Evolutionary conservation across 1,139 yeast genomes (phyloP).

Genomic region (Arxiozyma heterogenica): DNA sequence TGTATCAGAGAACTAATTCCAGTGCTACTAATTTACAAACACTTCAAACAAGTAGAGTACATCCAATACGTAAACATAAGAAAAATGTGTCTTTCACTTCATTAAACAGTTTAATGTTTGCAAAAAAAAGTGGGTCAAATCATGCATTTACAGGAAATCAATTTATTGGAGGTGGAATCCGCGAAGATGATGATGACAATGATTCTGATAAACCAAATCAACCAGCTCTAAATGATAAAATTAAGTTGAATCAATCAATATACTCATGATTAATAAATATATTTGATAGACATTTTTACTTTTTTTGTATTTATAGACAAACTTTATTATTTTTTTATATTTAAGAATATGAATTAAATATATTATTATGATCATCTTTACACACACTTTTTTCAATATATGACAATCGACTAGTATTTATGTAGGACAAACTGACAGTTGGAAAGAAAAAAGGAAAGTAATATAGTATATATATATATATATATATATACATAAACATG

Average conservation of each 20-base stretch:
- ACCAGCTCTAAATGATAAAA: conserved; percentile 9
- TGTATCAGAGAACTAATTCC: conserved; percentile 3
- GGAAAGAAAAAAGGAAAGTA: no score
- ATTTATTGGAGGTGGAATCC: conserved; percentile 23
- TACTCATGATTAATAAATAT: conserved; percentile 13
- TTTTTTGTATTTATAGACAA: no score
- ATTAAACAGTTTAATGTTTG: conserved; percentile 30
- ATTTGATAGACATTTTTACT: neutral
- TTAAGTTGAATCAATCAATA: conserved; percentile 25
- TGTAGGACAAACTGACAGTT: no score
- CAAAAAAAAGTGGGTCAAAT: conserved; percentile 21
- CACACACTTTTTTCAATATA: no score
- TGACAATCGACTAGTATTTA: no score
- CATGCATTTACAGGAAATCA: conserved; percentile 9
- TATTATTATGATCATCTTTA: neutral
- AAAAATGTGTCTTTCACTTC: conserved; percentile 31
- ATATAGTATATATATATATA: no score
- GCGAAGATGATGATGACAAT: conserved; percentile 23
- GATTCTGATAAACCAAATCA: conserved; percentile 2
- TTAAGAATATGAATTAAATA: no score
- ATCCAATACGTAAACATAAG: conserved; percentile 27
- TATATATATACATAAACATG: no score
- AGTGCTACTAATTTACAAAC: conserved; percentile 23
- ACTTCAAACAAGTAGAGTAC: conserved; percentile 15
- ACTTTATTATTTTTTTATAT: no score